Evolutionary conservation across 441 rosid species (phyloP).

Genomic region (Aquilaria agallochum): DNA sequence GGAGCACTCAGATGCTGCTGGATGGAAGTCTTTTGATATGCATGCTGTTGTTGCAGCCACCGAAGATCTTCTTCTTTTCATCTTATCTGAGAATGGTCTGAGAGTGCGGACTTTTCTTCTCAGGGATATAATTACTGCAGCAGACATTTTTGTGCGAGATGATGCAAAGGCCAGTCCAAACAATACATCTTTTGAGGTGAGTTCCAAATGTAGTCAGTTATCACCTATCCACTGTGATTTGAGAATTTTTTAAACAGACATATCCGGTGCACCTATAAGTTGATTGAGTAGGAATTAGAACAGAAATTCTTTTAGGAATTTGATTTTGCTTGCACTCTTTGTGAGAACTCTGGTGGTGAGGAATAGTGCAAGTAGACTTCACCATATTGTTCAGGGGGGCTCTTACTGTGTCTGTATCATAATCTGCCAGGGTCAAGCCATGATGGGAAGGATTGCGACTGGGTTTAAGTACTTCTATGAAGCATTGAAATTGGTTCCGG

Average conservation of each 20-base stretch:
- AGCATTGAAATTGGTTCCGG: slow-evolving; percentile 76
- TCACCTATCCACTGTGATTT: background rate
- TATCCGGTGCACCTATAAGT: background rate
- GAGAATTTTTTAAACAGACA: background rate
- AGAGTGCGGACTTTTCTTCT: slow-evolving; percentile 81
- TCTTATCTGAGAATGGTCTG: slow-evolving; percentile 77
- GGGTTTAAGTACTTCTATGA: slow-evolving; percentile 53
- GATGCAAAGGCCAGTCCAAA: slow-evolving; percentile 31
- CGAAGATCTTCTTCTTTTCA: slow-evolving; percentile 86
- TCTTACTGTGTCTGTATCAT: background rate
- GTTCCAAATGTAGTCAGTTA: slow-evolving; percentile 13
- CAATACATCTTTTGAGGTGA: slow-evolving; percentile 38
- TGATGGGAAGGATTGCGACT: slow-evolving; percentile 41
- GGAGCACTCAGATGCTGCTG: slow-evolving; percentile 33
- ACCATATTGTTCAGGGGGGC: background rate
- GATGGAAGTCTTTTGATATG: slow-evolving; percentile 86
- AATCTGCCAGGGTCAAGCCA: slow-evolving; percentile 43
- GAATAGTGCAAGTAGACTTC: background rate
- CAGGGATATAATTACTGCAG: slow-evolving; percentile 68
- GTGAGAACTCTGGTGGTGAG: slow-evolving; percentile 5
- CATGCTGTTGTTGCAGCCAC: slow-evolving; percentile 88
- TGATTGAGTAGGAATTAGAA: background rate
- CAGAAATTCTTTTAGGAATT: background rate
- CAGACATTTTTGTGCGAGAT: slow-evolving; percentile 56
- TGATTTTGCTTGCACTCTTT: background rate